Conservation (phyloP, 305 asterid genomes). For the Fraxinus ornus region DNA sequence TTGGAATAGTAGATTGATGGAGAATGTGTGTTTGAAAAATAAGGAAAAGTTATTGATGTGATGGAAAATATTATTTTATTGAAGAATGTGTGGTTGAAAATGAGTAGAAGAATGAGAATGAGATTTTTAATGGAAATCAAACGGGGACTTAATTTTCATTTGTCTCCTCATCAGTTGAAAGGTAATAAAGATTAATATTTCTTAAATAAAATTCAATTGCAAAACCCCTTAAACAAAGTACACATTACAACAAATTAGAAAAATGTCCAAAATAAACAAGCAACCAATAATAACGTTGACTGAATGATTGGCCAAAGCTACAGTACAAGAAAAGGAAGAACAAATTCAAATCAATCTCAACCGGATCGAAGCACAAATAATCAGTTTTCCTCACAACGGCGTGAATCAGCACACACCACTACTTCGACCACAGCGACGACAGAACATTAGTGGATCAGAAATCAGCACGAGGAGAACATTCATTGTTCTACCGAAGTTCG, state of each 20-base stretch:
- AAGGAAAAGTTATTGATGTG: no score
- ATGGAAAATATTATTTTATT: no score
- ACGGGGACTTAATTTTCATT: neutral
- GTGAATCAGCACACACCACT: conserved; percentile 59
- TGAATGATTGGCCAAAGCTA: neutral
- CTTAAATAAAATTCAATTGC: neutral
- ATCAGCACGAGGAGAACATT: conserved; percentile 57
- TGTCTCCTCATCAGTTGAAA: neutral
- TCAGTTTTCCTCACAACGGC: conserved; percentile 74
- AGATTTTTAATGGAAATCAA: no score
- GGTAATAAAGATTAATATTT: neutral
- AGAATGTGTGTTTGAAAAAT: no score
- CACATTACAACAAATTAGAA: neutral
- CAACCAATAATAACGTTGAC: neutral
- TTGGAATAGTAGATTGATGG: no score
- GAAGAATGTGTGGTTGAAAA: no score
- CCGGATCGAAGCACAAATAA: conserved; percentile 58
- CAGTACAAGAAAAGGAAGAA: neutral
- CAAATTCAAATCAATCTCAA: conserved; percentile 24
- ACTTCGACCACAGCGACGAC: conserved; percentile 48
- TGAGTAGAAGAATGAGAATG: no score
- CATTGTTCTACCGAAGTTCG: conserved; percentile 53
- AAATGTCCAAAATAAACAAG: neutral
- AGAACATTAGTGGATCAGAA: conserved; percentile 48
- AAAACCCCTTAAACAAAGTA: neutral